Base-by-base conservation (phyloP, 306 rosid species). In the Quercus ilex region DNA sequence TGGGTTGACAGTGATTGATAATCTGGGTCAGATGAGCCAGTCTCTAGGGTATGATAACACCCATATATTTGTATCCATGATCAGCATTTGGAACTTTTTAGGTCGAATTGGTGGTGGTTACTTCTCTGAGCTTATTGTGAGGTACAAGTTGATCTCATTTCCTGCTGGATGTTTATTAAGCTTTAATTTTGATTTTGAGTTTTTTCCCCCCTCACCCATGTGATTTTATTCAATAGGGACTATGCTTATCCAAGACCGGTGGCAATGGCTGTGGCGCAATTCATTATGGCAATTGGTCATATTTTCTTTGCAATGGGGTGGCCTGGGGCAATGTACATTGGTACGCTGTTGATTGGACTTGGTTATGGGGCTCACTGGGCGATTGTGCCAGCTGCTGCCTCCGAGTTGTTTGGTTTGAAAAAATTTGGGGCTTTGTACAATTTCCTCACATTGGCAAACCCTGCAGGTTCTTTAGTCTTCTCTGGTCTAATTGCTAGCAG, bases 321-420 rank as follows among this genome's bases (percentile, higher is more conserved):
- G 92, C 97, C 97, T 25, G 99, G 99, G 28, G 87, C 90, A 53
- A 88, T 94, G 92, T 85, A 94, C 77, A 67, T 94, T 4, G 91
- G 96, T 3, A 95, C 98, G 4, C 71, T 95, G 77, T 82, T 93
- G 3, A 88, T 89, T 43, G 99, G 98, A 35, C 88, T 93, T 64
- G 98, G 99, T 25, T 95, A 91, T 58, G 99, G 99, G 15, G 96
- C 96, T 63, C 99, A 95, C 81, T 95, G 99, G 99, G 94, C 97
- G 21, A 81, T 95, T 31, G 89, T 89, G 67, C 99, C 99, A 0
- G 99, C 99, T n/a, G 88, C 99, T 15, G 99, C 96, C 64, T 95
- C 99, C 0, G 99, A 95, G 77, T 85, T 95, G 85, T 95, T 95
- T 63, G 99, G 98, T 65, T 80, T 95, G 81, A 89, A 85, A 82